Percentiles rank a stretch among this genome's conserved stretches.
phyloP scores from a whole-genome alignment of 192 early-diverging fungal genomes.

The Podila horticola region DNA sequence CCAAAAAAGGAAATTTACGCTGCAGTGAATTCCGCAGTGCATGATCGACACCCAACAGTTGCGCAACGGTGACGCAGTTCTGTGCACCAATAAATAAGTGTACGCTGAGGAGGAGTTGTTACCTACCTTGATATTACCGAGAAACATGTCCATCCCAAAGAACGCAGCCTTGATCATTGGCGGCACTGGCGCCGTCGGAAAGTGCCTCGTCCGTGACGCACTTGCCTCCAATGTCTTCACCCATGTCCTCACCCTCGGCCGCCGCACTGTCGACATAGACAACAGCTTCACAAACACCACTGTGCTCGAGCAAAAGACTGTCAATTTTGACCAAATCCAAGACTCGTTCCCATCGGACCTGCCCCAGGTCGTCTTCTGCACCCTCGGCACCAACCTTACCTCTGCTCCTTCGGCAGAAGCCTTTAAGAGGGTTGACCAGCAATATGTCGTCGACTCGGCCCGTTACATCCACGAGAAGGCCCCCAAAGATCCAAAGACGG shows the following conservation, averaged over 20 bases:
- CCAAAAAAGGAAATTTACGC: too few relatives aligned
- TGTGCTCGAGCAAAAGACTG: conserved; percentile 65
- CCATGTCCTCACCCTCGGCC: conserved; percentile 64
- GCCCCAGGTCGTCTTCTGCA: conserved; percentile 68
- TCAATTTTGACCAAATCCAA: conserved; percentile 80
- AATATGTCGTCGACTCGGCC: conserved; percentile 76
- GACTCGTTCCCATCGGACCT: conserved; percentile 25
- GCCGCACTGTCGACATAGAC: conserved; percentile 38
- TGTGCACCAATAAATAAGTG: too few relatives aligned
- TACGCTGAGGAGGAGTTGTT: too few relatives aligned
- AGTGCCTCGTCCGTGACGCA: conserved; percentile 63
- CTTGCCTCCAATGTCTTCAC: conserved; percentile 55
- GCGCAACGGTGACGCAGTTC: too few relatives aligned
- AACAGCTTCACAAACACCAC: conserved; percentile 24
- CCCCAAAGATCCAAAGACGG: conserved; percentile 28
- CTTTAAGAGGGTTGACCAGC: conserved; percentile 82
- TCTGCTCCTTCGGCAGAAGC: conserved; percentile 69
- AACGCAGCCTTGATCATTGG: conserved; percentile 47
- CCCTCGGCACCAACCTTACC: conserved; percentile 76
- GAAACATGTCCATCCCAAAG: conserved; percentile 34
- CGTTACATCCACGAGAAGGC: conserved; percentile 66
- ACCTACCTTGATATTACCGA: too few relatives aligned
- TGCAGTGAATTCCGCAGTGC: too few relatives aligned
- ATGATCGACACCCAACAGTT: too few relatives aligned
- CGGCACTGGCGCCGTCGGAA: conserved; percentile 69